Base-by-base conservation (phyloP, 192 early-diverging fungal genomes). In the Entrophospora sp. region DNA sequence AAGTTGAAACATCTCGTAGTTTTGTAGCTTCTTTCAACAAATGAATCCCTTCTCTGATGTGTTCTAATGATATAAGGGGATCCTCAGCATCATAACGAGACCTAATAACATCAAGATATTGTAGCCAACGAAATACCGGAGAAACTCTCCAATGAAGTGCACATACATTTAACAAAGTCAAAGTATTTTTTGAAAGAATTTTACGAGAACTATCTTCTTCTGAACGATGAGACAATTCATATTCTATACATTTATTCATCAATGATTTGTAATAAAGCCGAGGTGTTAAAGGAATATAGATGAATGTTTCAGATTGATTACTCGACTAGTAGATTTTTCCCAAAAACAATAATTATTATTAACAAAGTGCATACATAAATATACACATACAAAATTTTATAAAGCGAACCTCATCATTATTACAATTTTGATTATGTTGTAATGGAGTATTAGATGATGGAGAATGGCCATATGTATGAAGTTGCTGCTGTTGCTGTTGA, bases 111-210 rank as follows among this genome's bases (percentile, higher is more conserved):
- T 84, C 78, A 35, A 84, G 65, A 32, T 77, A 70, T 10, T 82
- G 71, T 4, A 84, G 73, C 58, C 77, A 74, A 55, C 82, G 68
- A 67, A 74, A 84, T 28, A 73, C 71, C 0, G 73, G 64, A 0
- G 85, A 77, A n/a, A 90, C 34, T 56, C 83, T 72, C 89, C 87
- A 89, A 4, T 85, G 77, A 18, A 87, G 67, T 38, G 77, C 81
- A 62, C 85, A 87, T 45, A 89, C 89, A n/a, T 77, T 84, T 24
- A 90, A 66, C 0, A 90, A 55, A 4, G 79, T 74, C 24, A 80
- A 75, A 18, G 78, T 83, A 28, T 69, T 55, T 34, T 80, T 75
- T 8, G 86, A 83, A 1, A 90, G 65, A 12, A 77, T 63, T 52
- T 65, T 71, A 18, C 66, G 57, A 6, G 71, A 75, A n/a, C n/a